A percentile compares a stretch with the other conserved stretches of the same genome.
Conservation (phyloP, 345 rosid genomes). For the Lepidium didymum region DNA sequence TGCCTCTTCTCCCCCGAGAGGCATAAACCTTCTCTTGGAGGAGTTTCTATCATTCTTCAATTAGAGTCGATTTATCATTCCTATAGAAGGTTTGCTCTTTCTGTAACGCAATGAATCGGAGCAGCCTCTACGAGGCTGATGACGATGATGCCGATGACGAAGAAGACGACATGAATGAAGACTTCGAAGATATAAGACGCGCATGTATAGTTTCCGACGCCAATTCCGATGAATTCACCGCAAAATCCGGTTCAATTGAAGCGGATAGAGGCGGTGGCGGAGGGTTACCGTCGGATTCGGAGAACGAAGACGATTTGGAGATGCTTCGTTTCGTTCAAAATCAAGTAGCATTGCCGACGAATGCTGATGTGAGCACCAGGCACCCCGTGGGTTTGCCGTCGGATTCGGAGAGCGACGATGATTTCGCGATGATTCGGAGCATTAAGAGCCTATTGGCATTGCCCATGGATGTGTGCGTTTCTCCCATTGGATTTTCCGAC, state of each 20-base stretch:
- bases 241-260: not conserved
- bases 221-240: conserved; percentile 25
- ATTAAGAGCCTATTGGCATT: conserved; percentile 43
- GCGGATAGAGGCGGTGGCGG: not conserved
- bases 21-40: conserved; percentile 10
- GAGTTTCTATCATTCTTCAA: not conserved
- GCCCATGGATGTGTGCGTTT: conserved; percentile 28
- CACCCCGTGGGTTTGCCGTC: conserved; percentile 27
- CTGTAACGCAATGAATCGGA: conserved; percentile 31
- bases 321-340: conserved; percentile 42
- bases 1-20: not conserved
- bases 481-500: conserved; percentile 35
- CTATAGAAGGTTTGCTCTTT: not conserved
- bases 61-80: not conserved
- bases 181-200: conserved; percentile 69
- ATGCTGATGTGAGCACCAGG: conserved; percentile 19
- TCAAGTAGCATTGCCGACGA: conserved; percentile 36
- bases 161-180: conserved; percentile 52
- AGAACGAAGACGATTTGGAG: conserved; percentile 57
- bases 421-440: conserved; percentile 46
- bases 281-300: conserved; percentile 35
- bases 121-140: conserved; percentile 21
- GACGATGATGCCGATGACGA: conserved; percentile 38
- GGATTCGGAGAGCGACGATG: conserved; percentile 59
- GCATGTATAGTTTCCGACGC: conserved; percentile 58